Percentiles rank a stretch among this genome's conserved stretches.
Conservation (phyloP, 352 stramenopile genomes). For the Saprolegnia diclina region DNA sequence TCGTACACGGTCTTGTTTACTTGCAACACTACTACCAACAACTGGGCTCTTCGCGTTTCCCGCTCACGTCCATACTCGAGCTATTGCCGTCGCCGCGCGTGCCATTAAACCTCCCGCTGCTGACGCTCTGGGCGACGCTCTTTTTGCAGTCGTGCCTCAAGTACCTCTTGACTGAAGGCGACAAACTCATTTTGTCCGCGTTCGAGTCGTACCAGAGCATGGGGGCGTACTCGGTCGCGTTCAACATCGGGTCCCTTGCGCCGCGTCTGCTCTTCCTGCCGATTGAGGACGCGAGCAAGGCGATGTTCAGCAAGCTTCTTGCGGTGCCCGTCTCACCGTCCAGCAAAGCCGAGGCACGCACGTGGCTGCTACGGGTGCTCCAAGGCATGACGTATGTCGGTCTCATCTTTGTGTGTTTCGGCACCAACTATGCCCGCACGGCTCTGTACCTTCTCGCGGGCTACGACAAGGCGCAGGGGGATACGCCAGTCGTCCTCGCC, state of each 20-base stretch:
- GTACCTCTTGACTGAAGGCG: constrained; percentile 94
- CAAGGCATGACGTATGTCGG: constrained; percentile 81
- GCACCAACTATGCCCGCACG: constrained; percentile 70
- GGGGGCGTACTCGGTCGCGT: constrained; percentile 94
- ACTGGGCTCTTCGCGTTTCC: constrained; percentile 35
- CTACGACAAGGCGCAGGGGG: constrained; percentile 51
- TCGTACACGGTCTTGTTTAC: constrained; percentile 58
- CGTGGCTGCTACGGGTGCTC: constrained; percentile 66
- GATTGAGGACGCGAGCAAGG: constrained; percentile 94
- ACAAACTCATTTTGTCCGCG: constrained; percentile 92
- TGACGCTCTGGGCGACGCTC: constrained; percentile 63
- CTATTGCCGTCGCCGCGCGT: constrained; percentile 38
- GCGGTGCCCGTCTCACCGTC: constrained; percentile 22
- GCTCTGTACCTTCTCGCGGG: constrained; percentile 78
- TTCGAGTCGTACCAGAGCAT: constrained; percentile 90
- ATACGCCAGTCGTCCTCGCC: constrained; percentile 49
- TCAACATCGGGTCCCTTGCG: constrained; percentile 93
- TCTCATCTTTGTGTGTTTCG: constrained; percentile 81
- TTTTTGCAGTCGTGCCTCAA: constrained; percentile 94
- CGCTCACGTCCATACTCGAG: constrained; percentile 45
- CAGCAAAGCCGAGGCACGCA: constrained; percentile 31
- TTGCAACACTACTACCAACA: constrained; percentile 45
- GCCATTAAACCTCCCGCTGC: constrained; percentile 47
- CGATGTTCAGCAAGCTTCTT: constrained; percentile 91
- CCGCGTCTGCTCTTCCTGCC: constrained; percentile 94